These are phyloP conservation scores for Corynascus novoguineensis DNA, from an alignment of 495 filamentous ascomycete species.

Conservation along the genomic window DNA sequence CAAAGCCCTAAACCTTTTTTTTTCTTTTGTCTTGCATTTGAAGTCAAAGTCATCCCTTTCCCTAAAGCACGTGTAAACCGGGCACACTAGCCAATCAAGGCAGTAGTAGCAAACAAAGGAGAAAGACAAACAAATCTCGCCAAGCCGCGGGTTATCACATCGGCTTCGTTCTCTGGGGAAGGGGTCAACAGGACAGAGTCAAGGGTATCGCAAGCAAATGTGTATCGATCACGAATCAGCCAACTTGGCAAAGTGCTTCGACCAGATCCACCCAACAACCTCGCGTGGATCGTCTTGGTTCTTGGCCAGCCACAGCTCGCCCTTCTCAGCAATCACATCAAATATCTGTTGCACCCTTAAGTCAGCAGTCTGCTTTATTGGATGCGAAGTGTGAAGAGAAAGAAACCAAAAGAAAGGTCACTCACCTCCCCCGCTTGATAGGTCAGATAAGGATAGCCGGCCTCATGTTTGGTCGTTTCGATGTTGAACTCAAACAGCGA, in stretches of 20 bases:
- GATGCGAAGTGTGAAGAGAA: too few species aligned
- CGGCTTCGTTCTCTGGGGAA: too few species aligned
- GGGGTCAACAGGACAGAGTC: too few species aligned
- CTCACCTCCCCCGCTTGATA: constrained; percentile 84
- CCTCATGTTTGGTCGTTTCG: constrained; percentile 82
- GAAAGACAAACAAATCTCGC: too few species aligned
- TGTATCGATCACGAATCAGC: constrained; percentile 52
- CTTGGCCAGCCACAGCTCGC: constrained; percentile 93
- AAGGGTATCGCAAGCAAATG: too few species aligned
- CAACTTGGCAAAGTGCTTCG: constrained; percentile 87
- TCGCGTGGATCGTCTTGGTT: constrained; percentile 84
- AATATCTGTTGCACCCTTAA: constrained; percentile 51
- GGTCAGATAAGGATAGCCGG: constrained; percentile 90
- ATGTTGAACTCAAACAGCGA: constrained; percentile 97
- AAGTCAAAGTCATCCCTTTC: too few species aligned
- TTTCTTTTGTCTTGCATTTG: too few species aligned
- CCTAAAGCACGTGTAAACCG: too few species aligned
- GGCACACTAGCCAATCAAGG: too few species aligned
- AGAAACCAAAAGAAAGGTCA: constrained; percentile 1
- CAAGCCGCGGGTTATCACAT: too few species aligned
- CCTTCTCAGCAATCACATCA: constrained; percentile 89
- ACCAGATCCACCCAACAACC: constrained; percentile 97
- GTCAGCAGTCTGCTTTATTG: background rate
- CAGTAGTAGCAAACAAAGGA: too few species aligned
- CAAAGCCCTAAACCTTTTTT: too few species aligned